A percentile compares a stretch with the other conserved stretches of the same genome.
Evolutionary conservation across 176 grass and related monocot genomes (phyloP).

Genomic region (Bothriochloa decipiens): DNA sequence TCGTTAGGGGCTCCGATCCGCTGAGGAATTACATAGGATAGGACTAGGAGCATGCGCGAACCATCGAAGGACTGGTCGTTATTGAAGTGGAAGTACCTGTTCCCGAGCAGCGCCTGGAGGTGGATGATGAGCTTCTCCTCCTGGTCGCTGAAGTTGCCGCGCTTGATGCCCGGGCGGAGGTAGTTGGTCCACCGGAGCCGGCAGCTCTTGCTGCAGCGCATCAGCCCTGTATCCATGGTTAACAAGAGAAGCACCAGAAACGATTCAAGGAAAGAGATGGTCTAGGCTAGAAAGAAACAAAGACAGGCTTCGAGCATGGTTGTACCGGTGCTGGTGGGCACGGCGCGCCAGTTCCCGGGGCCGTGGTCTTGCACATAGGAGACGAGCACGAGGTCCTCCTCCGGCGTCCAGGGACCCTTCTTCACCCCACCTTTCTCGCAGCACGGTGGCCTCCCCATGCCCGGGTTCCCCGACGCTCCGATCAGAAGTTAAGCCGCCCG

Average conservation of each 20-base stretch:
- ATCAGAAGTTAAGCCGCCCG: not conserved
- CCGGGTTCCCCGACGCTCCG: not conserved
- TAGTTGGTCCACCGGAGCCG: conserved; percentile 91
- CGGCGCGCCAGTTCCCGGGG: conserved; percentile 73
- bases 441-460: conserved; percentile 72
- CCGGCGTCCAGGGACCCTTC: conserved; percentile 84
- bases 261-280: not conserved
- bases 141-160: conserved; percentile 56
- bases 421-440: conserved; percentile 69
- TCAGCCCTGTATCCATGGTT: conserved; percentile 39
- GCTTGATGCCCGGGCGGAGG: conserved; percentile 65
- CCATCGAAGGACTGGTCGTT: not conserved
- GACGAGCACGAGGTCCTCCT: conserved; percentile 81
- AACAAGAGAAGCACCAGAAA: not conserved
- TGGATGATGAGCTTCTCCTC: conserved; percentile 69
- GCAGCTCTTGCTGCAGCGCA: conserved; percentile 88
- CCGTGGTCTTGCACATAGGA: conserved; percentile 76
- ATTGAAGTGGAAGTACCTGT: conserved; percentile 35
- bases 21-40: not conserved
- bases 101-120: conserved; percentile 66
- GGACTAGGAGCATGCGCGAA: not conserved
- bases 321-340: conserved; percentile 67
- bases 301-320: not conserved
- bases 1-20: not conserved
- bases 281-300: not conserved